Percentiles rank a stretch among this genome's conserved stretches.
Evolutionary conservation across 257 asterid species (phyloP).

Genomic region (Echites panduratus): DNA sequence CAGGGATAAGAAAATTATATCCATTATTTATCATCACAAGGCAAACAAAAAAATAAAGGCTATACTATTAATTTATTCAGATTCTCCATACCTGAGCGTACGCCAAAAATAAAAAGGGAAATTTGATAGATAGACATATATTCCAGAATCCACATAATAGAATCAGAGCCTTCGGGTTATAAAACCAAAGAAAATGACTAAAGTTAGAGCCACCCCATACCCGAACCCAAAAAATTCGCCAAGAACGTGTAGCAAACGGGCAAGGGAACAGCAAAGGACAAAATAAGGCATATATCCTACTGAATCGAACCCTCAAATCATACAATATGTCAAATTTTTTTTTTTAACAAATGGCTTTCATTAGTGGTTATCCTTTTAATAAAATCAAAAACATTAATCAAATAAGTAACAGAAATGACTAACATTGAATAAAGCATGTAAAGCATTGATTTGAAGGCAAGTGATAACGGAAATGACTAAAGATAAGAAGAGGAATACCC

Average conservation of each 20-base stretch:
- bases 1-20: background rate
- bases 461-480: background rate
- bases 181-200: conserved; percentile 6
- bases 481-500: conserved; percentile 44
- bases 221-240: background rate
- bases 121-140: conserved; percentile 6
- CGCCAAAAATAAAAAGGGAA: conserved; percentile 22
- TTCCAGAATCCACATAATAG: conserved; percentile 18
- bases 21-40: conserved; percentile 25
- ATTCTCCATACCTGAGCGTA: conserved; percentile 38
- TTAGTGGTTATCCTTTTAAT: background rate
- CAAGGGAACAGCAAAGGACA: background rate
- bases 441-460: background rate
- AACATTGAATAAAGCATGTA: background rate
- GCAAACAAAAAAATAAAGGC: conserved; percentile 10
- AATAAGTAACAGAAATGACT: background rate
- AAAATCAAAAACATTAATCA: background rate
- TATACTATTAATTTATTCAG: conserved; percentile 32
- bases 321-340: background rate
- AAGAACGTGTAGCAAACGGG: background rate
- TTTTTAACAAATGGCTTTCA: background rate
- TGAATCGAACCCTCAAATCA: background rate
- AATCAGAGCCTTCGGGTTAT: conserved; percentile 6
- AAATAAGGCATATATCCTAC: background rate
- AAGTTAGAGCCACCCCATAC: background rate